Conservation (phyloP, 2,329 filamentous ascomycete genomes). For the Dothideomycetes sp. region DNA sequence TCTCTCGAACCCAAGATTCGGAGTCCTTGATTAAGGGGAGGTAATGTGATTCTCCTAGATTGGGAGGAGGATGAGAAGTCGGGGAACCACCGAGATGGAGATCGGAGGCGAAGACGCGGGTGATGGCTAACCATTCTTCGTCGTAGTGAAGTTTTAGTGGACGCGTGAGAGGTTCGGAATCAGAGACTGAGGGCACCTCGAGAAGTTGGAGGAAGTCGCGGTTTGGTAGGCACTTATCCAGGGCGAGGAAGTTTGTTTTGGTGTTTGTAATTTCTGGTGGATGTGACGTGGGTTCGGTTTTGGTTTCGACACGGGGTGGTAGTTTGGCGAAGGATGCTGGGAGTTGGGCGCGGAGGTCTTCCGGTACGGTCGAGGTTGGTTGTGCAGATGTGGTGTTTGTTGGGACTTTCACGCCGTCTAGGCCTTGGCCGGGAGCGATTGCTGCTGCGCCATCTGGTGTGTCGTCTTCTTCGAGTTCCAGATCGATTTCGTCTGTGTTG, state of each 20-base stretch:
- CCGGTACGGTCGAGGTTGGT: slow-evolving; percentile 38
- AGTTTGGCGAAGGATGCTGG: slow-evolving; percentile 60
- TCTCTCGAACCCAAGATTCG: slow-evolving; percentile 68
- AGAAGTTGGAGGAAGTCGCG: slow-evolving; percentile 76
- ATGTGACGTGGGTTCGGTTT: slow-evolving; percentile 50
- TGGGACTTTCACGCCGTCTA: slow-evolving; percentile 21
- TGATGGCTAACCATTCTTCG: slow-evolving; percentile 91
- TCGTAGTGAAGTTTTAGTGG: slow-evolving; percentile 69
- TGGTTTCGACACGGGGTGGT: slow-evolving; percentile 20
- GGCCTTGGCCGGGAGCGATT: slow-evolving; percentile 18
- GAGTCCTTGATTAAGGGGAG: slow-evolving; percentile 57
- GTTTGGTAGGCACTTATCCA: slow-evolving; percentile 81
- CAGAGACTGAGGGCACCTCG: slow-evolving; percentile 46
- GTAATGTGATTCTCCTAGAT: slow-evolving; percentile 64
- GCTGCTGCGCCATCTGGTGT: slow-evolving; percentile 14
- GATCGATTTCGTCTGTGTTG: slow-evolving; percentile 36
- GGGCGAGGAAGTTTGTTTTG: slow-evolving; percentile 71
- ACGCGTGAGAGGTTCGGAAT: slow-evolving; percentile 24
- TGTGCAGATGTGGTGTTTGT: slow-evolving; percentile 15
- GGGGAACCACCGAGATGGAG: slow-evolving; percentile 54
- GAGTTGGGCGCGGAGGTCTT: slow-evolving; percentile 61
- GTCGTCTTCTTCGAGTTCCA: slow-evolving; percentile 24
- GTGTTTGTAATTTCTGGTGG: slow-evolving; percentile 69
- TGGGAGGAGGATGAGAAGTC: slow-evolving; percentile 42
- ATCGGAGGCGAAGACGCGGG: slow-evolving; percentile 63